phyloP scores from a whole-genome alignment of 148 eudicot species.

The Rhododendron vialii region DNA sequence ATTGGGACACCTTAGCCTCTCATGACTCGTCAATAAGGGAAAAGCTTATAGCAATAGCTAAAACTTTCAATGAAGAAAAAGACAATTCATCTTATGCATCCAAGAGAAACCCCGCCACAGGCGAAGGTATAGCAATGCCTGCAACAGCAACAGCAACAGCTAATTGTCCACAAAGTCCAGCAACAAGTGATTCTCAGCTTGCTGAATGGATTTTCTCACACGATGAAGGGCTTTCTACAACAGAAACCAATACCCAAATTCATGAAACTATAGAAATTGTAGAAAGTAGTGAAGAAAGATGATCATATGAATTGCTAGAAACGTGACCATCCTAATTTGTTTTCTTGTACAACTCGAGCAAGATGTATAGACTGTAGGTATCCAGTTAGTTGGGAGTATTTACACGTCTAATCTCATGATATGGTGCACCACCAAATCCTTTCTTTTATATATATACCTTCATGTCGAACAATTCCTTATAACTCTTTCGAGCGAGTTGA shows the following conservation, averaged over 20 bases:
- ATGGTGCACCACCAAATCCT: background rate
- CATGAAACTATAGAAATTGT: slow-evolving; percentile 9
- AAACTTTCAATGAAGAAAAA: slow-evolving; percentile 22
- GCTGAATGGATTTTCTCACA: slow-evolving; percentile 10
- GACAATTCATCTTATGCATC: slow-evolving; percentile 8
- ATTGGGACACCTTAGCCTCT: slow-evolving; percentile 22
- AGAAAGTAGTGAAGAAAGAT: background rate
- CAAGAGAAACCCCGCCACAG: background rate
- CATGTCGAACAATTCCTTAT: background rate
- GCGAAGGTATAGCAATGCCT: background rate
- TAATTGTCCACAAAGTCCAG: slow-evolving; percentile 15
- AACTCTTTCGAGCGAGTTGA: background rate
- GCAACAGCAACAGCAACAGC: background rate
- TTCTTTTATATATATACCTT: background rate
- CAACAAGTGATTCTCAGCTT: background rate
- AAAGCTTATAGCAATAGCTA: slow-evolving; percentile 23
- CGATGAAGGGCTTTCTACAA: slow-evolving; percentile 21
- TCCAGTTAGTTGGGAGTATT: background rate
- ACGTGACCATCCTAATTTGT: background rate
- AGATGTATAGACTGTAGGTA: background rate
- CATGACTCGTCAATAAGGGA: slow-evolving; percentile 16
- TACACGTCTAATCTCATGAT: background rate
- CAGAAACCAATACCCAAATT: slow-evolving; percentile 16
- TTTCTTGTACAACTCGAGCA: background rate
- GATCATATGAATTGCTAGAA: background rate